These are phyloP conservation scores for Kwoniella dendrophila DNA, from an alignment of 768 basidiomycete species.

Conservation along the genomic window DNA sequence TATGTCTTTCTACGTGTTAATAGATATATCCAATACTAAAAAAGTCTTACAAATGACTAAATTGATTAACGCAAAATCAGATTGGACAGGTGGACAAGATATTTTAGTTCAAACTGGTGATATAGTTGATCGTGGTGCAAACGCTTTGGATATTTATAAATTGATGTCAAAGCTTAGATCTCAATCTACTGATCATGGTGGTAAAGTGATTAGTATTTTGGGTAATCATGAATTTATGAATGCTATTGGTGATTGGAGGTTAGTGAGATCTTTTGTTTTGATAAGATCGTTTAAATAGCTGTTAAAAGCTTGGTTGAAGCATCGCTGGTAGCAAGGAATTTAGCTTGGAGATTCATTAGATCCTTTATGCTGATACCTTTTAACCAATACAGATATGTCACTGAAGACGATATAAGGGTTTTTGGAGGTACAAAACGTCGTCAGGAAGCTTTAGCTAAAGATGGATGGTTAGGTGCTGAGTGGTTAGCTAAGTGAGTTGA, in stretches of 20 bases:
- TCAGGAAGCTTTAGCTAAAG: slow-evolving; percentile 69
- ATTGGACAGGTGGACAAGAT: slow-evolving; percentile 82
- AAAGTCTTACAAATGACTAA: slow-evolving; percentile 77
- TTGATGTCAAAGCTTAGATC: slow-evolving; percentile 81
- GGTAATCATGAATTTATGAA: slow-evolving; percentile 99
- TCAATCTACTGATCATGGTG: slow-evolving; percentile 71
- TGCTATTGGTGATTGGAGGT: slow-evolving; percentile 84
- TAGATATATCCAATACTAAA: slow-evolving; percentile 74
- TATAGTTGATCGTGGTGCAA: slow-evolving; percentile 76
- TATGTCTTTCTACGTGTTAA: too few species aligned
- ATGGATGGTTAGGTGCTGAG: slow-evolving; percentile 73
- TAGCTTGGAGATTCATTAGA: background rate
- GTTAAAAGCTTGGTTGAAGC: too few species aligned
- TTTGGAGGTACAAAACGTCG: slow-evolving; percentile 74
- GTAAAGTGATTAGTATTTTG: slow-evolving; percentile 72
- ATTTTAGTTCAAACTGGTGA: slow-evolving; percentile 94
- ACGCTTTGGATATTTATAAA: slow-evolving; percentile 61
- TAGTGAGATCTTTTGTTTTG: slow-evolving; percentile 21
- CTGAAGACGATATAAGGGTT: slow-evolving; percentile 75
- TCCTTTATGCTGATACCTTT: background rate
- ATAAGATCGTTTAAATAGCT: background rate
- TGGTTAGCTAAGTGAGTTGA: slow-evolving; percentile 71
- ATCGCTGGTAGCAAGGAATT: too few species aligned
- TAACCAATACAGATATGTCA: slow-evolving; percentile 69
- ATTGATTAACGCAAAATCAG: slow-evolving; percentile 70